Base-by-base conservation (phyloP, 805 yeast genomes). In the Metschnikowia shivogae region DNA sequence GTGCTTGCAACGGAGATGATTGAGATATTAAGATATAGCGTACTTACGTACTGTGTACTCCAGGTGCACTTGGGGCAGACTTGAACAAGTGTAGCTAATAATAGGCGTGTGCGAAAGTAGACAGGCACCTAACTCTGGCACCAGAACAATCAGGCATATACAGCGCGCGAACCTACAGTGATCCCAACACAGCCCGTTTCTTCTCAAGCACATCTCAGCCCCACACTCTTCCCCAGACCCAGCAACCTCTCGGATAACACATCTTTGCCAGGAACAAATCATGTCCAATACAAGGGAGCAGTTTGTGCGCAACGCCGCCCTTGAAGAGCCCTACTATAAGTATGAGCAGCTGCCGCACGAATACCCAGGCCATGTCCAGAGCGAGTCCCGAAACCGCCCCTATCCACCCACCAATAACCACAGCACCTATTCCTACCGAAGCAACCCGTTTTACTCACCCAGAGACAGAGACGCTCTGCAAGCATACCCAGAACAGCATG, bases 251-350 rank as follows among this genome's bases (percentile, higher is more conserved):
- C 26, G 8, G 4, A 22, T 22, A 5, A 5, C 8, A 22, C 8
- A 6, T 22, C 26, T 6, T 22, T 6, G 26, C 26, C 26, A 22
- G 26, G 8, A 7, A 6, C 8, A 37, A 12, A 37, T 2, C 26
- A 37, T 37, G 40, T 20, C 34, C 19, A 34, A 8, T 29, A 33
- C 28, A 19, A 37, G 47, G 44, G 51, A 48, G 33, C 39, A 43
- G 41, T 50, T 50, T 26, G 48, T 52, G 29, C 47, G 41, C 5
- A 48, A 48, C 29, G 46, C 54, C 22, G 44, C 42, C 22, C 13
- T 40, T 13, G 43, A 33, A 10, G 39, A 31, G 29, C 35, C 17
- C 30, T 13, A 24, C 20, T 32, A 45, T 13, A 29, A 37, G 24
- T 5, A 38, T 30, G 20, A 14, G 19, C 32, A 37, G 10, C 22